Evolutionary conservation across 106 monocot species (phyloP), one percentile per base, ranked within the genome.

Genomic region (Amphibolis antarctica): DNA sequence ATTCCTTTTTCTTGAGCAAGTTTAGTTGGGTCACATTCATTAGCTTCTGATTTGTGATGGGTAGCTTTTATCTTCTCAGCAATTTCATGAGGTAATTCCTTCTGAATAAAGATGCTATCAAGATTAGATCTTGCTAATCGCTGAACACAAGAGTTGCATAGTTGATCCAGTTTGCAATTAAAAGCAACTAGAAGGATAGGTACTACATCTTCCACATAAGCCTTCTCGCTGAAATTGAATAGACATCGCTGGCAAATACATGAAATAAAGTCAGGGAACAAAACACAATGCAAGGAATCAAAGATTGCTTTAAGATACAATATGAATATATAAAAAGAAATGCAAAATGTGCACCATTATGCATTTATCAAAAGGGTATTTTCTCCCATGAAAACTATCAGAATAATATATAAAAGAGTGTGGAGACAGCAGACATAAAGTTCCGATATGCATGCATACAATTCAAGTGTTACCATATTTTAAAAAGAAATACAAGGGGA

Each of bases 181-280:
- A 71, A 80, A 36, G 94, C 86, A 52, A 89, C 89, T 25, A 74
- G 53, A 44, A 89, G 69, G 44, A 96, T 89, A 2, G 86, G 82
- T 19, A 96, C 76, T 11, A 96, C 84, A 74, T 96, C 94, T 71
- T 96, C 94, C 52, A 86, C 94, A 53, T 81, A 75, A 12, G 86
- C 79, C 71, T 80, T 89, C 1, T 82, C 82, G 1, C 89, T 84
- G 69, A 96, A 86, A 36, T 89, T 86, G 1, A 68, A 55, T 63
- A 96, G 94, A 5, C 86, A 89, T 0, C 94, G 77, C 94, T 96
- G 79, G 15, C 45, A 50, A 27, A 31, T 66, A 60, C 50, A 52
- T 19, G 7, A 3, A 66, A 5, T 45, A 53, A 6, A 52, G 27
- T 30, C 3, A 36, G 45, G 22, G 6, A 23, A 0, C 20, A 46